Base-by-base conservation (phyloP, 2,329 filamentous ascomycete species). In the Xylariaceae sp. region DNA sequence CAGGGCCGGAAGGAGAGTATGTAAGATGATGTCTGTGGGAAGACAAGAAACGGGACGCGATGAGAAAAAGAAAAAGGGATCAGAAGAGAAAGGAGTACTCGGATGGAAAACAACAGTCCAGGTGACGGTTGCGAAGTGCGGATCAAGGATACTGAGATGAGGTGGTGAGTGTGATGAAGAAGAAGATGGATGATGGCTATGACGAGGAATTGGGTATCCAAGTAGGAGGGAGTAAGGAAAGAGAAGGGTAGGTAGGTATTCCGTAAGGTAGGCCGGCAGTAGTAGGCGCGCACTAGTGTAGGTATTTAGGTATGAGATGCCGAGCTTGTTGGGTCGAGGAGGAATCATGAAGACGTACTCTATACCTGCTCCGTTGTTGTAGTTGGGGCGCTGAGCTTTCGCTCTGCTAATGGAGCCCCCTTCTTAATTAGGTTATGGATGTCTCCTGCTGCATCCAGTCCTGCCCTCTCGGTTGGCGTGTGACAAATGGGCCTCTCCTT, bases 291-390 rank as follows among this genome's bases (percentile, higher is more conserved):
- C 10, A 15, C 11, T 45, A 45, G 41, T n/a, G 41, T 45, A n/a
- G 11, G 41, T n/a, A 18, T 18, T 18, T 18, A 45, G 37, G 37
- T 41, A 41, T 45, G 10, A 45, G 41, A 45, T 13, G 10, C 34
- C n/a, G 48, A 53, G 57, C 45, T 59, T 51, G 54, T 55, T 23
- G 49, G 56, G 53, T 48, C 15, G 59, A 47, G n/a, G n/a, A n/a
- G 41, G 13, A n/a, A 61, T 63, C 59, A 63, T 61, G 34, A 49
- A 63, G 61, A 63, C 61, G 61, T 63, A 60, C 23, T 30, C 23
- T 30, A 30, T 30, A 30, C 23, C 23, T 30, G 23, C 23, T 30
- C 23, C 23, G 23, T 30, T 30, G 23, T 30, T 30, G 23, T 30
- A 30, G 23, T 30, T 30, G 23, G 23, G 23, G 23, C 23, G 23